Percentiles rank a stretch among this genome's conserved stretches.
phyloP scores from a whole-genome alignment of 2,329 filamentous ascomycete species.

The Xylaria sp. region DNA sequence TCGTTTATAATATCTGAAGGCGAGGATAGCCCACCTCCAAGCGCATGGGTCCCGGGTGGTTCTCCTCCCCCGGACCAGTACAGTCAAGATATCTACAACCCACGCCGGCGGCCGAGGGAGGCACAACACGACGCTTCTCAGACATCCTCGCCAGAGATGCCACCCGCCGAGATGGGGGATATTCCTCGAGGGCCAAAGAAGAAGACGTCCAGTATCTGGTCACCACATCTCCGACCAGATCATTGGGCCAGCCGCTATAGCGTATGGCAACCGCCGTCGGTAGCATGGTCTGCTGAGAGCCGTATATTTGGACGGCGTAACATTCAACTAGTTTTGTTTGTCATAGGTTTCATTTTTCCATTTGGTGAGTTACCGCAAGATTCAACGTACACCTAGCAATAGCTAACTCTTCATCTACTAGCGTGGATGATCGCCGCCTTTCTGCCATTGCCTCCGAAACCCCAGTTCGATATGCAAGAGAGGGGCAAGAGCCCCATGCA shows the following conservation, averaged over 20 bases:
- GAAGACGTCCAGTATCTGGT: conserved; percentile 74
- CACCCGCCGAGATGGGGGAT: conserved; percentile 43
- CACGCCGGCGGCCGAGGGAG: conserved; percentile 49
- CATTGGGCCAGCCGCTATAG: conserved; percentile 67
- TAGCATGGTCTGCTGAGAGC: conserved; percentile 71
- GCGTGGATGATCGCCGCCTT: conserved; percentile 85
- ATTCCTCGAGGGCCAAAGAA: conserved; percentile 54
- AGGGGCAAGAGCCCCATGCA: conserved; percentile 55
- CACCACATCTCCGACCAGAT: conserved; percentile 76
- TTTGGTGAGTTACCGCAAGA: conserved; percentile 63
- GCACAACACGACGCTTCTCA: conserved; percentile 46
- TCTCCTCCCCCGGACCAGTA: conserved; percentile 64
- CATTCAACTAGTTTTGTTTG: conserved; percentile 79
- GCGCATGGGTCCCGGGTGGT: conserved; percentile 56
- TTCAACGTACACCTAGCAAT: background rate
- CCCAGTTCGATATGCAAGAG: conserved; percentile 64
- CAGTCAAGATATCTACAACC: conserved; percentile 50
- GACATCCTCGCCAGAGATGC: conserved; percentile 60
- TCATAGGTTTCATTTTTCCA: conserved; percentile 80
- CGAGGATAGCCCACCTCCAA: conserved; percentile 60
- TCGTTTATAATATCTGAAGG: conserved; percentile 60
- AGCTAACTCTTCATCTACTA: conserved; percentile 49
- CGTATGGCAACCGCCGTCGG: conserved; percentile 78
- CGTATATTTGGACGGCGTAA: conserved; percentile 74
- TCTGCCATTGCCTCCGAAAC: conserved; percentile 73